Conservation (phyloP, 257 asterid species). For the Rehmannia glutinosa region DNA sequence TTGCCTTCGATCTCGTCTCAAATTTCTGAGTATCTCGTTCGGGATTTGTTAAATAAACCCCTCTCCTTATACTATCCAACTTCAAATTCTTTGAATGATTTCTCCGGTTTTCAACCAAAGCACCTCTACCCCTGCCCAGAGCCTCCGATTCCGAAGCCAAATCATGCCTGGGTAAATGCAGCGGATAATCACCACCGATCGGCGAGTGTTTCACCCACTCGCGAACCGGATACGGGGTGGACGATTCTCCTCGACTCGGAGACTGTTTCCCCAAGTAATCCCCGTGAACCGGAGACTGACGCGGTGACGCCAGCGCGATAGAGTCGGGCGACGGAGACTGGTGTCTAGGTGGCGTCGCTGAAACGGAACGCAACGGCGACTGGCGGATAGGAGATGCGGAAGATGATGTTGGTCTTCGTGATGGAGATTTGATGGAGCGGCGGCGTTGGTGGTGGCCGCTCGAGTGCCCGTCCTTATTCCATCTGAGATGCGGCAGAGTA, state of each 20-base stretch:
- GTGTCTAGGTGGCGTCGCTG: slow-evolving; percentile 23
- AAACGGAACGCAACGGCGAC: slow-evolving; percentile 40
- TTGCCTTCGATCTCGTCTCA: slow-evolving; percentile 25
- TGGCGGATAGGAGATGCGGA: slow-evolving; percentile 44
- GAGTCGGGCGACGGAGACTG: slow-evolving; percentile 33
- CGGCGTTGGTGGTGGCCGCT: slow-evolving; percentile 45
- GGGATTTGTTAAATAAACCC: slow-evolving; percentile 6
- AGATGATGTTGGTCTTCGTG: slow-evolving; percentile 31
- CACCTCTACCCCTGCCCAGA: slow-evolving; percentile 25
- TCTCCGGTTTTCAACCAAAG: slow-evolving; percentile 29
- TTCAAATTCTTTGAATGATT: slow-evolving; percentile 18
- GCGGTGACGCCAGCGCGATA: slow-evolving; percentile 19
- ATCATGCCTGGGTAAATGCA: slow-evolving; percentile 31
- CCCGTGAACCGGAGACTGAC: slow-evolving; percentile 21
- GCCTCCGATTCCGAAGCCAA: slow-evolving; percentile 26
- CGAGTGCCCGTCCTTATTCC: slow-evolving; percentile 61
- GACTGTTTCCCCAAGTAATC: slow-evolving; percentile 31
- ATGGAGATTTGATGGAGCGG: slow-evolving; percentile 50
- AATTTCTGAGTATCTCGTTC: slow-evolving; percentile 23
- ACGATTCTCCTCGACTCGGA: slow-evolving; percentile 28
- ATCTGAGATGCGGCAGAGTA: slow-evolving; percentile 51
- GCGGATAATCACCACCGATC: slow-evolving; percentile 25
- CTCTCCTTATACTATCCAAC: slow-evolving; percentile 17
- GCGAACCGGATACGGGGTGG: slow-evolving; percentile 18
- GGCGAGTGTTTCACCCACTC: slow-evolving; percentile 29